A percentile compares a stretch with the other conserved stretches of the same genome.
These are phyloP conservation scores for Populus alba DNA, from an alignment of 345 rosid genomes.

Conservation along the genomic window DNA sequence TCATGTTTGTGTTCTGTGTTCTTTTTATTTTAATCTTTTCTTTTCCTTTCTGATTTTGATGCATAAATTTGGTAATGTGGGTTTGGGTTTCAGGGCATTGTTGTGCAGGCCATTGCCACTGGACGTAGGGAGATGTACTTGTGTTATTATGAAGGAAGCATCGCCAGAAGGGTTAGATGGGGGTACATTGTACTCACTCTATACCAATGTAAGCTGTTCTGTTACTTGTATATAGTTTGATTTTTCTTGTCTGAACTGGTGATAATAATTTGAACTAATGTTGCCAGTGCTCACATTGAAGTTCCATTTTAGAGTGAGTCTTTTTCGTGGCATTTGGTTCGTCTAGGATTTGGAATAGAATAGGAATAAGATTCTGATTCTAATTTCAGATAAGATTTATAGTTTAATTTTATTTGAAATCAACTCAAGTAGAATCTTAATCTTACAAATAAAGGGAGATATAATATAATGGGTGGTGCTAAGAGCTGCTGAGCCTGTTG, in stretches of 20 bases:
- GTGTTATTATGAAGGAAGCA: constrained; percentile 73
- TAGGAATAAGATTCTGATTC: neutral
- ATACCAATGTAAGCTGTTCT: constrained; percentile 62
- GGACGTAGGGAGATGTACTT: constrained; percentile 88
- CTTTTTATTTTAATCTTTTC: neutral
- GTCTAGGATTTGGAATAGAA: neutral
- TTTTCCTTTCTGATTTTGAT: neutral
- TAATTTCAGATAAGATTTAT: neutral
- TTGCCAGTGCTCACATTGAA: neutral
- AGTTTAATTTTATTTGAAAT: no score
- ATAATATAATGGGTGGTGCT: neutral
- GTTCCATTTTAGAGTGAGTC: neutral
- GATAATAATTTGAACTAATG: neutral
- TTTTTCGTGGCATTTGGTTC: neutral
- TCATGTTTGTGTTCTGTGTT: neutral
- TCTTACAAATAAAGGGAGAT: neutral
- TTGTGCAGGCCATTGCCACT: constrained; percentile 78
- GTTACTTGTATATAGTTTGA: neutral
- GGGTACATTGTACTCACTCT: constrained; percentile 69
- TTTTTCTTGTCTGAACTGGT: neutral
- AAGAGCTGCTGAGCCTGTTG: neutral
- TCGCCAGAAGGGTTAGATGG: constrained; percentile 46
- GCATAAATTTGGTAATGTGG: neutral
- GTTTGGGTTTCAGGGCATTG: constrained; percentile 52
- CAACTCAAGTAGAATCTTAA: neutral